Percentiles rank a stretch among this genome's conserved stretches.
Evolutionary conservation across 441 rosid genomes (phyloP).

Genomic region (Omphalea diandra): DNA sequence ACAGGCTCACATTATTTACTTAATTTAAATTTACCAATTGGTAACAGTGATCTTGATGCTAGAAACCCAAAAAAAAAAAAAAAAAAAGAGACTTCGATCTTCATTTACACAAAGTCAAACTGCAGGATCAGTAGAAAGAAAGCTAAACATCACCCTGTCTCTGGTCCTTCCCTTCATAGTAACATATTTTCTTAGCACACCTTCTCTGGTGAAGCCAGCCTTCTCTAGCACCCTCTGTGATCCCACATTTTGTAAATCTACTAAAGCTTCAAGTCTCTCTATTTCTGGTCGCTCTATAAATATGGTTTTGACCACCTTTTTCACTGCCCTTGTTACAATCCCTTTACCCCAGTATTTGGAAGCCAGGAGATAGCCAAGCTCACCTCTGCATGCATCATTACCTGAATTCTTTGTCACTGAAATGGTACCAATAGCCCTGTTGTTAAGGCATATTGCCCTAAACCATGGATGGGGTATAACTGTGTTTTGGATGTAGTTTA

Average conservation of each 20-base stretch:
- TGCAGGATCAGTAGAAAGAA: conserved; percentile 50
- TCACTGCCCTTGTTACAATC: conserved; percentile 54
- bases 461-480: conserved; percentile 56
- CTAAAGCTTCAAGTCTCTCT: conserved; percentile 77
- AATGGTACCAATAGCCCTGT: conserved; percentile 51
- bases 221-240: conserved; percentile 70
- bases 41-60: too few relatives aligned
- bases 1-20: too few relatives aligned
- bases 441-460: conserved; percentile 60
- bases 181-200: conserved; percentile 49
- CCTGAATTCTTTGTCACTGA: conserved; percentile 42
- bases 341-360: conserved; percentile 62
- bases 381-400: conserved; percentile 43
- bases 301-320: conserved; percentile 36
- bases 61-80: too few relatives aligned
- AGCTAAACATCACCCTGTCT: conserved; percentile 60
- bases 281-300: conserved; percentile 48
- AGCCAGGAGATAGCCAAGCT: conserved; percentile 55
- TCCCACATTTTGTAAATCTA: conserved; percentile 49
- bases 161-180: conserved; percentile 44
- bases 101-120: conserved; percentile 16
- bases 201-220: conserved; percentile 63
- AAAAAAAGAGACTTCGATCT: too few relatives aligned
- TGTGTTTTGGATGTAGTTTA: conserved; percentile 29
- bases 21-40: too few relatives aligned